Conservation (phyloP, 768 basidiomycete species). For the Psilocybe tampanensis region DNA sequence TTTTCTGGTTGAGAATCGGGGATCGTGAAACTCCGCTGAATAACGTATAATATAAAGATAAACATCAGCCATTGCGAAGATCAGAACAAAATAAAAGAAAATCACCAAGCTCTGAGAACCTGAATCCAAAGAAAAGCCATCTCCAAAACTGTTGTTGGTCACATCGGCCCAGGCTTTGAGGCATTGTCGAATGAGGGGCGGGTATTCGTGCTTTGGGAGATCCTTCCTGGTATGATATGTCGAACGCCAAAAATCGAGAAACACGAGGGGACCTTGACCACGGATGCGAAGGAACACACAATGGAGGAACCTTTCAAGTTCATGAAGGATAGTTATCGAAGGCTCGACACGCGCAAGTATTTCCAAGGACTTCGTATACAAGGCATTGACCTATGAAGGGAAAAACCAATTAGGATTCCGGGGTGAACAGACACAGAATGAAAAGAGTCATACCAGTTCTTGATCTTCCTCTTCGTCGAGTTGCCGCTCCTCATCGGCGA, state of each 20-base stretch:
- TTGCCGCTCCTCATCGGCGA: slow-evolving; percentile 44
- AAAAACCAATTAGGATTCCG: neutral
- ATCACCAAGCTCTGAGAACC: slow-evolving; percentile 39
- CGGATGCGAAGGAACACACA: slow-evolving; percentile 54
- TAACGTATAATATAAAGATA: neutral
- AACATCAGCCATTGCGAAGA: neutral
- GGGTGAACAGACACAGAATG: neutral
- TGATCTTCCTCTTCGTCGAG: slow-evolving; percentile 49
- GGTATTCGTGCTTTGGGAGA: slow-evolving; percentile 39
- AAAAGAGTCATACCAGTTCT: slow-evolving; percentile 42
- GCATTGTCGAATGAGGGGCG: slow-evolving; percentile 43
- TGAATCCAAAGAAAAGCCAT: slow-evolving; percentile 40
- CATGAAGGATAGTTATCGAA: slow-evolving; percentile 40
- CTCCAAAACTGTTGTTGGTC: slow-evolving; percentile 49
- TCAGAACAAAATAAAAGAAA: neutral
- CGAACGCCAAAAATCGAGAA: slow-evolving; percentile 59
- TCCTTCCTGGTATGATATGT: slow-evolving; percentile 48
- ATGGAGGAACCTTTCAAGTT: slow-evolving; percentile 46
- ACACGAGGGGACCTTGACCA: slow-evolving; percentile 52
- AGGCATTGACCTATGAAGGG: slow-evolving; percentile 27
- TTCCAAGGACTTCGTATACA: slow-evolving; percentile 50
- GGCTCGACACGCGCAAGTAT: slow-evolving; percentile 40
- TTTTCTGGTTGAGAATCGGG: slow-evolving; percentile 32
- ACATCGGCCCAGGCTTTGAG: slow-evolving; percentile 49
- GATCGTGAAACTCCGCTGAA: slow-evolving; percentile 21